Evolutionary conservation across 2,329 filamentous ascomycete species (phyloP).

Genomic region (Hypoxylon sp.): DNA sequence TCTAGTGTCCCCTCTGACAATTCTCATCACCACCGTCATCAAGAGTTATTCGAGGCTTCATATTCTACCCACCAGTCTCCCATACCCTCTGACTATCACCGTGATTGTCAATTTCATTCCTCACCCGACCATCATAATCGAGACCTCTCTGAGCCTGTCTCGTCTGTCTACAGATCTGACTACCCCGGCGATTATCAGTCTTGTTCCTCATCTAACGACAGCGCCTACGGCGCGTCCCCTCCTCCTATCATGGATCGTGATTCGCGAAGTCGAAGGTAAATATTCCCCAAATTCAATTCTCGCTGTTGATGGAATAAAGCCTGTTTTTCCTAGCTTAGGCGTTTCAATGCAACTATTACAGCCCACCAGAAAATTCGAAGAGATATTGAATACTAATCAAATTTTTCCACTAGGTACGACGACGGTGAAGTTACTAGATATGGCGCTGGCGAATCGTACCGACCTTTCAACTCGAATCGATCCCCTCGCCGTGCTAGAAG

Average conservation of each 20-base stretch:
- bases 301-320: not conserved
- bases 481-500: constrained; percentile 58
- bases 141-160: not conserved
- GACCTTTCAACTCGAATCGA: constrained; percentile 67
- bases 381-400: constrained; percentile 16
- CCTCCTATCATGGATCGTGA: constrained; percentile 50
- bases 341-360: not conserved
- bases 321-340: not conserved
- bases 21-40: not conserved
- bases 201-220: not conserved
- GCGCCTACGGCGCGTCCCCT: constrained; percentile 1
- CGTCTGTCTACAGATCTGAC: not conserved
- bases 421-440: constrained; percentile 73
- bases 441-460: constrained; percentile 72
- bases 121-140: not conserved
- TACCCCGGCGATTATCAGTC: too few relatives aligned
- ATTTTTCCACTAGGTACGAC: constrained; percentile 62
- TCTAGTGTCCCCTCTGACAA: not conserved
- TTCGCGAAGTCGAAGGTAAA: constrained; percentile 51
- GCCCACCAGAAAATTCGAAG: not conserved
- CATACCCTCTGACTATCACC: not conserved
- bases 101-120: not conserved
- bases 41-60: not conserved
- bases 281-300: not conserved
- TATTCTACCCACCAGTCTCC: not conserved